These are phyloP conservation scores for Trifolium subterraneum DNA, from an alignment of 306 rosid species.

Conservation along the genomic window DNA sequence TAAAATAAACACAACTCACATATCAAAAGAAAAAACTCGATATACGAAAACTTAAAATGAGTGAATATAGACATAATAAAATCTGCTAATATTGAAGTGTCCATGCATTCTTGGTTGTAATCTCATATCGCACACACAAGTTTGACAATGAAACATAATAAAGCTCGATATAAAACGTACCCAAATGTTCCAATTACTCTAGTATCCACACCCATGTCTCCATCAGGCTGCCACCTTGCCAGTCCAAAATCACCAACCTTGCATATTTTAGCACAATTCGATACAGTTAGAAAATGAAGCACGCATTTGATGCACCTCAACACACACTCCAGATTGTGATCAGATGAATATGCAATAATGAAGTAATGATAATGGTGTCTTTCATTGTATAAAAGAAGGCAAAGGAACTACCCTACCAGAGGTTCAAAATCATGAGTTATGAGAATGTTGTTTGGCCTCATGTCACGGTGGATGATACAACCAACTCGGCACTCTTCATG, in stretches of 20 bases:
- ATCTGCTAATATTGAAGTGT: neutral
- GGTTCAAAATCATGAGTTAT: slow-evolving; percentile 99
- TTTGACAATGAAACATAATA: slow-evolving; percentile 7
- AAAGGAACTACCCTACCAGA: slow-evolving; percentile 56
- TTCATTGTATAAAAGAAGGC: neutral
- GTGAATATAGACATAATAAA: no score
- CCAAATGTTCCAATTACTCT: slow-evolving; percentile 99
- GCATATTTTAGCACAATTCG: slow-evolving; percentile 40
- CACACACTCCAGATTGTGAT: neutral
- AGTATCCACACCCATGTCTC: slow-evolving; percentile 93
- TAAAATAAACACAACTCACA: neutral
- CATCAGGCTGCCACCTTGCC: slow-evolving; percentile 99
- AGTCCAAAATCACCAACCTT: slow-evolving; percentile 99
- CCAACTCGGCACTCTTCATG: slow-evolving; percentile 99
- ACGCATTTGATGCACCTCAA: slow-evolving; percentile 35
- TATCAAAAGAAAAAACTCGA: no score
- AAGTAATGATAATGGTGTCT: slow-evolving; percentile 18
- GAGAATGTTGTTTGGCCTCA: slow-evolving; percentile 99
- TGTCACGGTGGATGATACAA: slow-evolving; percentile 98
- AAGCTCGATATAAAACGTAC: slow-evolving; percentile 48
- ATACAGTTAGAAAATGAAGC: slow-evolving; percentile 28
- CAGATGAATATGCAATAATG: neutral
- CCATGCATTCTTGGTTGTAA: slow-evolving; percentile 12
- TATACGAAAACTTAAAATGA: no score
- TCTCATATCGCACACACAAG: slow-evolving; percentile 11